These are phyloP conservation scores for Tephrocybe sp. DNA, from an alignment of 768 basidiomycete genomes.

Conservation along the genomic window DNA sequence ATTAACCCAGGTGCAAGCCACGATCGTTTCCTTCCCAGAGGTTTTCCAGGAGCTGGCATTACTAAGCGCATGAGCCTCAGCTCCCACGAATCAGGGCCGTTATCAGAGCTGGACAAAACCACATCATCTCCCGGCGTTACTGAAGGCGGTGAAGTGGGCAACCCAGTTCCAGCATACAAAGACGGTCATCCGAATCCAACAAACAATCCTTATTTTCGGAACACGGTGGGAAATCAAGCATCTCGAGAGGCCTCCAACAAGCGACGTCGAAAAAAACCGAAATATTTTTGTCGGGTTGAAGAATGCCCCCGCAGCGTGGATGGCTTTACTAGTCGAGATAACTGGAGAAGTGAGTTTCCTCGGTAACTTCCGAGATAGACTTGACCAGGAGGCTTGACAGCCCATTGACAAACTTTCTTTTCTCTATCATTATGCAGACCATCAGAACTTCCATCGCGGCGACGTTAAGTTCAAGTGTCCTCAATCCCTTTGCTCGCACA, in stretches of 20 bases:
- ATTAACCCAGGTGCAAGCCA: too few relatives aligned
- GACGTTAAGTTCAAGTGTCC: not conserved
- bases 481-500: not conserved
- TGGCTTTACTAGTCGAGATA: not conserved
- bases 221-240: not conserved
- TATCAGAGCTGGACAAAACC: too few relatives aligned
- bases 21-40: too few relatives aligned
- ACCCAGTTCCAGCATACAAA: not conserved
- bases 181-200: too few relatives aligned
- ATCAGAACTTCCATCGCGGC: not conserved
- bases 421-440: not conserved
- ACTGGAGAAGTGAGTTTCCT: not conserved
- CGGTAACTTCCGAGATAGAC: not conserved
- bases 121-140: too few relatives aligned
- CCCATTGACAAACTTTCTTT: not conserved
- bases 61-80: too few relatives aligned
- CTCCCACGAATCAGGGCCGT: too few relatives aligned
- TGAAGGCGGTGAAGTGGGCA: too few relatives aligned
- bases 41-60: too few relatives aligned
- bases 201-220: not conserved
- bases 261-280: not conserved
- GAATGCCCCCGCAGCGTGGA: not conserved
- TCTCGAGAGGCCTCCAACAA: not conserved
- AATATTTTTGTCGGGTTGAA: not conserved
- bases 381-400: too few relatives aligned